A percentile compares a stretch with the other conserved stretches of the same genome.
These are phyloP conservation scores for Starmerella bombi DNA, from an alignment of 805 yeast genomes.

Conservation along the genomic window DNA sequence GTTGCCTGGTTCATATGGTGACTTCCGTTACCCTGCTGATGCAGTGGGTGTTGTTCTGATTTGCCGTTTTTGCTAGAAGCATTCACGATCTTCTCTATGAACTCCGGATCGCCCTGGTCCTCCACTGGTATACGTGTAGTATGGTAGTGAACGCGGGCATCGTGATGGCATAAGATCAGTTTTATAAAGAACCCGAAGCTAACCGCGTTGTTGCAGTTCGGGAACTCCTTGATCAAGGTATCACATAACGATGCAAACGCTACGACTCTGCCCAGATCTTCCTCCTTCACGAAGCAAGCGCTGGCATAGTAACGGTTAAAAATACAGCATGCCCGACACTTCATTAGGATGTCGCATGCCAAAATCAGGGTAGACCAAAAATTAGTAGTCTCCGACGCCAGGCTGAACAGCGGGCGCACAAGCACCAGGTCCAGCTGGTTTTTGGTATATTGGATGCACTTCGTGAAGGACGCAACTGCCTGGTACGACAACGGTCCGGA, in stretches of 20 bases:
- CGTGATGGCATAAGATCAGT: slow-evolving; percentile 26
- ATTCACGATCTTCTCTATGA: slow-evolving; percentile 2
- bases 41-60: not conserved
- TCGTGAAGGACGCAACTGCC: slow-evolving; percentile 22
- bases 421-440: slow-evolving; percentile 18
- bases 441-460: slow-evolving; percentile 21
- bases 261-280: slow-evolving; percentile 17
- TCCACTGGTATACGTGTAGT: slow-evolving; percentile 4
- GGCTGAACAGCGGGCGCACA: slow-evolving; percentile 28
- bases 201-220: slow-evolving; percentile 24
- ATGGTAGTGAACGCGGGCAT: slow-evolving; percentile 20
- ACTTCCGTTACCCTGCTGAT: not conserved
- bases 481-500: slow-evolving; percentile 18
- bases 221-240: slow-evolving; percentile 18
- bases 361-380: slow-evolving; percentile 23
- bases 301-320: slow-evolving; percentile 22
- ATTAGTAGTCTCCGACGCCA: slow-evolving; percentile 40
- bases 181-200: slow-evolving; percentile 25
- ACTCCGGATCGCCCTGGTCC: slow-evolving; percentile 14
- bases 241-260: slow-evolving; percentile 18
- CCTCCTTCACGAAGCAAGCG: slow-evolving; percentile 20
- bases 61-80: not conserved
- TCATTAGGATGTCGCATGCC: slow-evolving; percentile 24
- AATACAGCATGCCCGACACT: slow-evolving; percentile 25
- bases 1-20: not conserved